Conservation (phyloP, 1,139 yeast species). For the Suhomyces guaymorum region DNA sequence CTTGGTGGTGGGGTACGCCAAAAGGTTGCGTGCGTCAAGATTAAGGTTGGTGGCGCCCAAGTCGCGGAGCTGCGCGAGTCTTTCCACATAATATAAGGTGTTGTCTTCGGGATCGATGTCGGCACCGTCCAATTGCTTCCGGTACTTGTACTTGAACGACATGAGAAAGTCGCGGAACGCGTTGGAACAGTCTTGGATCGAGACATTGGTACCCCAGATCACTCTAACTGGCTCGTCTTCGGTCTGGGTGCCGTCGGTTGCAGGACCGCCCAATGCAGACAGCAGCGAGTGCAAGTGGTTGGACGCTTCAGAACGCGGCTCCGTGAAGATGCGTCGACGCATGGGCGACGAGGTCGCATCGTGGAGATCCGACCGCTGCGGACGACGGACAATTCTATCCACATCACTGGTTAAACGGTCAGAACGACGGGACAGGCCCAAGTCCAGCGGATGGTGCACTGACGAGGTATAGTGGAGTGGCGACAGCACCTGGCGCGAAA, state of each 20-base stretch:
- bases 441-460: constrained; percentile 39
- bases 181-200: constrained; percentile 82
- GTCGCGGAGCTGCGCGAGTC: constrained; percentile 71
- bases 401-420: constrained; percentile 44
- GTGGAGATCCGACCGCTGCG: constrained; percentile 45
- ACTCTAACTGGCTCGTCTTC: constrained; percentile 79
- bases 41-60: constrained; percentile 82
- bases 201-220: constrained; percentile 98
- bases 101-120: constrained; percentile 61
- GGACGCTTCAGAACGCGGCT: constrained; percentile 15
- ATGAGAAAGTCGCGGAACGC: constrained; percentile 80
- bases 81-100: constrained; percentile 70
- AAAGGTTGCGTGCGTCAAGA: constrained; percentile 77
- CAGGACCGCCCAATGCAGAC: constrained; percentile 30
- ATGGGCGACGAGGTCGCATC: constrained; percentile 46
- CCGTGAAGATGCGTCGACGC: constrained; percentile 39
- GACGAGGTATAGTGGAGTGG: constrained; percentile 51
- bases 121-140: constrained; percentile 60
- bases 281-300: constrained; percentile 24
- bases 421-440: constrained; percentile 27
- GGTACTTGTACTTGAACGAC: constrained; percentile 77
- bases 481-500: constrained; percentile 36
- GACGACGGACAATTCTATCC: constrained; percentile 45
- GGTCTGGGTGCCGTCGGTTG: no score
- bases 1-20: constrained; percentile 73